Conservation (phyloP, 441 rosid species). For the Viola pubescens region DNA sequence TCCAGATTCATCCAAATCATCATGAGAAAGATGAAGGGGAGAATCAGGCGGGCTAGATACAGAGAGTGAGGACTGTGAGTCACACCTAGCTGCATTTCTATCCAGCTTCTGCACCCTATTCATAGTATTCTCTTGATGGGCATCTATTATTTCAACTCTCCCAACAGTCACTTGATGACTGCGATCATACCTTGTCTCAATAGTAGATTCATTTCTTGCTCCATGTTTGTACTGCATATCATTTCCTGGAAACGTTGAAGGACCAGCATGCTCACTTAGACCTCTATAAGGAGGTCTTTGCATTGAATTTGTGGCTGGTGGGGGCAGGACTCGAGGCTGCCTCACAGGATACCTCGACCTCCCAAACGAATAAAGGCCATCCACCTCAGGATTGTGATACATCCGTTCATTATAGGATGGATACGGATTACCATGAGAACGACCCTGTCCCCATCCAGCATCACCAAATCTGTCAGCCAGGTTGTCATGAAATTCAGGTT, state of each 20-base stretch:
- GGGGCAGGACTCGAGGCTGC: constrained; percentile 94
- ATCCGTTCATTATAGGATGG: constrained; percentile 46
- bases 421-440: constrained; percentile 41
- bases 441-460: constrained; percentile 63
- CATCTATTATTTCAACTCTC: constrained; percentile 28
- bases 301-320: constrained; percentile 56
- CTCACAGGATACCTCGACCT: constrained; percentile 70
- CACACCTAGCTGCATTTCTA: constrained; percentile 49
- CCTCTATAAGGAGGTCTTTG: constrained; percentile 50
- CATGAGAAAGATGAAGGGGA: constrained; percentile 85
- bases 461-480: constrained; percentile 60
- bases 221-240: constrained; percentile 36
- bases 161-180: constrained; percentile 40
- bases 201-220: constrained; percentile 37
- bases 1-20: constrained; percentile 85
- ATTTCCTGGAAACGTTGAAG: constrained; percentile 44
- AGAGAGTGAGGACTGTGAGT: constrained; percentile 90
- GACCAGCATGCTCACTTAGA: constrained; percentile 46
- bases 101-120: constrained; percentile 39
- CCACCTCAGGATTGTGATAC: constrained; percentile 58
- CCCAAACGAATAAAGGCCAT: constrained; percentile 62
- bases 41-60: constrained; percentile 93
- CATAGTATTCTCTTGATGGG: constrained; percentile 27
- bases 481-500: constrained; percentile 61
- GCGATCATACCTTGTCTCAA: constrained; percentile 38